A percentile compares a stretch with the other conserved stretches of the same genome.
phyloP scores from a whole-genome alignment of 1,139 yeast species.

The Candida sp. region DNA sequence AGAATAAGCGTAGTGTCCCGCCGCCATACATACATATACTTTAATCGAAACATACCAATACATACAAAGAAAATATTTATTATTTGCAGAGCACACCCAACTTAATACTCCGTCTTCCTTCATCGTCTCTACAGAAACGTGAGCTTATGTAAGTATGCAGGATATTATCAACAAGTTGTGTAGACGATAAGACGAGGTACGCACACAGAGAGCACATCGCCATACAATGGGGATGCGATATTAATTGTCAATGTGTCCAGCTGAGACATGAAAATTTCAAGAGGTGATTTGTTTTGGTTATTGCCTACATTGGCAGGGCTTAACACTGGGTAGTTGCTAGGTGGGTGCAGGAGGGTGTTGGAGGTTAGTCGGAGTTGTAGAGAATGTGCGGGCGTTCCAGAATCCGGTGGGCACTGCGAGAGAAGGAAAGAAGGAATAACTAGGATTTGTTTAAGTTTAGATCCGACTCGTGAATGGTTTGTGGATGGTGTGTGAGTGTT shows the following conservation, averaged over 20 bases:
- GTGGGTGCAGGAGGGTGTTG: background rate
- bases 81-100: background rate
- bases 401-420: too few relatives aligned
- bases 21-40: background rate
- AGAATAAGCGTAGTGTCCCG: conserved; percentile 29
- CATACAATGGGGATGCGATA: background rate
- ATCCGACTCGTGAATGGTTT: too few relatives aligned
- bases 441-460: too few relatives aligned
- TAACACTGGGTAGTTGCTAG: background rate
- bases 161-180: background rate
- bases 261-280: background rate
- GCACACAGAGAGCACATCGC: background rate
- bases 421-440: too few relatives aligned
- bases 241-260: background rate
- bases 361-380: too few relatives aligned
- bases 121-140: background rate
- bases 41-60: background rate
- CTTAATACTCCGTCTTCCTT: background rate
- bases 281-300: background rate
- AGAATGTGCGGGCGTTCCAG: too few relatives aligned
- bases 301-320: background rate
- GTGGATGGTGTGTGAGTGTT: background rate
- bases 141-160: background rate
- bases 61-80: background rate
- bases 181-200: background rate